phyloP scores from a whole-genome alignment of 768 basidiomycete species.

The Psilocybe sp. region DNA sequence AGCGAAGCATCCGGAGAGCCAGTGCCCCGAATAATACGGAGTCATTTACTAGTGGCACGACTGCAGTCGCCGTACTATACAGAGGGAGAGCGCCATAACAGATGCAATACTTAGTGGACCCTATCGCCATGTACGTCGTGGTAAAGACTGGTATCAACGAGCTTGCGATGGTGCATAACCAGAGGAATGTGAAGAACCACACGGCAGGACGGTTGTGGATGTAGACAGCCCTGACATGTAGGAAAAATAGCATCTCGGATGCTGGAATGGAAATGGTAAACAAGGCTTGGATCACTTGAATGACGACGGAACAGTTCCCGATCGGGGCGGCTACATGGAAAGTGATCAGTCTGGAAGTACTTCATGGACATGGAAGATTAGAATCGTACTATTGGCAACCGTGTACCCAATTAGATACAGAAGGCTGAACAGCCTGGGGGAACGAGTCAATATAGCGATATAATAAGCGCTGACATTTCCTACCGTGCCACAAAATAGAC shows the following conservation, averaged over 20 bases:
- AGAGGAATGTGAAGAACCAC: slow-evolving; percentile 5
- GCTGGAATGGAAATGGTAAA: slow-evolving; percentile 4
- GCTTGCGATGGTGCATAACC: slow-evolving; percentile 5
- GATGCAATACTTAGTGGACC: slow-evolving; percentile 12
- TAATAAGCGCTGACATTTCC: background rate
- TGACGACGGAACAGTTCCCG: slow-evolving; percentile 6
- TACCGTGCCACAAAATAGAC: slow-evolving; percentile 8
- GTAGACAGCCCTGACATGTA: slow-evolving; percentile 15
- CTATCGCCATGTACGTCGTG: slow-evolving; percentile 3
- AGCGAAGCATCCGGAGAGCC: slow-evolving; percentile 20
- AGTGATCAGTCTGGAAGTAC: background rate
- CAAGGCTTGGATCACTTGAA: slow-evolving; percentile 1
- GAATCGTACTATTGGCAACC: slow-evolving; percentile 8
- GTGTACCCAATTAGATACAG: slow-evolving; percentile 5
- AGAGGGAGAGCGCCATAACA: background rate
- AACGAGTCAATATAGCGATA: background rate
- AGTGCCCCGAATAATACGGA: slow-evolving; percentile 28
- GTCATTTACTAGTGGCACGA: slow-evolving; percentile 21
- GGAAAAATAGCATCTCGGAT: slow-evolving; percentile 10
- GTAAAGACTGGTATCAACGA: background rate
- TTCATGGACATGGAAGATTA: background rate
- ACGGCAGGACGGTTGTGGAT: slow-evolving; percentile 4
- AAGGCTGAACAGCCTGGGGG: slow-evolving; percentile 4
- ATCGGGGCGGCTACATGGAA: slow-evolving; percentile 11
- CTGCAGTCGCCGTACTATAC: slow-evolving; percentile 14